These are phyloP conservation scores for Pichia occidentalis DNA, from an alignment of 805 yeast genomes.

Conservation along the genomic window DNA sequence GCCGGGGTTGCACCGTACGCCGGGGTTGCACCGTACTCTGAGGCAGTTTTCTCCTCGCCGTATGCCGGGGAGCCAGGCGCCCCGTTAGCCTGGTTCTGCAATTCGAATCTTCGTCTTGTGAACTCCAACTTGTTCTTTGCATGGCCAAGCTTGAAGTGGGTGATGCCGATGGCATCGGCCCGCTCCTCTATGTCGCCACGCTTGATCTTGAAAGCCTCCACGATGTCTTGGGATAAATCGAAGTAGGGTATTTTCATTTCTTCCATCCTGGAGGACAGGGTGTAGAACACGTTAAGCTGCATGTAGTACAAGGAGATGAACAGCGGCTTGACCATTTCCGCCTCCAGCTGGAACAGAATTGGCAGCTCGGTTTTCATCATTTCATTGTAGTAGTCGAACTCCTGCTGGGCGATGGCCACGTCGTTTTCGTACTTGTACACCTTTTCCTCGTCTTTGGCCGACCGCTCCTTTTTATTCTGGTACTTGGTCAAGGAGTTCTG, in stretches of 20 bases:
- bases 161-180: conserved; percentile 81
- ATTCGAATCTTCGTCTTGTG: conserved; percentile 68
- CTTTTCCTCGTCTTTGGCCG: conserved; percentile 85
- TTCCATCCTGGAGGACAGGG: conserved; percentile 84
- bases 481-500: conserved; percentile 60
- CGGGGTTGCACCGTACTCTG: conserved; percentile 14
- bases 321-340: conserved; percentile 86
- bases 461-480: conserved; percentile 76
- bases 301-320: conserved; percentile 93
- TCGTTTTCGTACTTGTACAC: conserved; percentile 86
- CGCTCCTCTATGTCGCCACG: conserved; percentile 89
- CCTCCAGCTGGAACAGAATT: conserved; percentile 76
- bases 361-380: conserved; percentile 91
- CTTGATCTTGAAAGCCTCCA: conserved; percentile 70
- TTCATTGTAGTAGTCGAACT: conserved; percentile 91
- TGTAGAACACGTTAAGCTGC: conserved; percentile 96
- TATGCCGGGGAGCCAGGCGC: conserved; percentile 15
- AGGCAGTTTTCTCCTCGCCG: too few species aligned
- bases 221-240: conserved; percentile 76
- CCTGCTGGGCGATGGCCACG: conserved; percentile 86
- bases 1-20: conserved; percentile 28
- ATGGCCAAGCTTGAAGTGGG: conserved; percentile 85
- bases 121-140: conserved; percentile 80
- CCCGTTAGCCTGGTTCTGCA: conserved; percentile 33
- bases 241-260: conserved; percentile 96